Conservation (phyloP, 306 rosid species). For the Medicago ruthenica region DNA sequence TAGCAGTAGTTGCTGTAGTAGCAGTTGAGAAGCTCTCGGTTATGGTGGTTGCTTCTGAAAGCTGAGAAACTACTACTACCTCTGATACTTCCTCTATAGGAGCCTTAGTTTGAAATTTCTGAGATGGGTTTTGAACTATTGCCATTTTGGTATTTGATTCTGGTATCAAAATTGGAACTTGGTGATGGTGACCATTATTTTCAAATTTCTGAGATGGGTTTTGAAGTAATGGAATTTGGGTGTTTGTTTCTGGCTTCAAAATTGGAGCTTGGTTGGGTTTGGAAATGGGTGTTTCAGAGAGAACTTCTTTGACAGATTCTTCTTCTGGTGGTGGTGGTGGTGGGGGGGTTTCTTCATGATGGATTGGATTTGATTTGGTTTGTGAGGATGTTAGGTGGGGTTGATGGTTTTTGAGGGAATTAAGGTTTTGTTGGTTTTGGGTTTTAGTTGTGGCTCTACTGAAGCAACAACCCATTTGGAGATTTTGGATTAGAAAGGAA, state of each 20-base stretch:
- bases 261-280: conserved; percentile 48
- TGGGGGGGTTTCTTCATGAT: conserved; percentile 36
- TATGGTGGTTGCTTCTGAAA: conserved; percentile 60
- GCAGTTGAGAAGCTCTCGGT: conserved; percentile 73
- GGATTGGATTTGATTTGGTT: conserved; percentile 39
- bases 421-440: conserved; percentile 34
- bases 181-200: conserved; percentile 13
- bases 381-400: conserved; percentile 32
- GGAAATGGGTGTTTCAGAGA: conserved; percentile 76
- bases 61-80: conserved; percentile 50
- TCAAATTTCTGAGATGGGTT: conserved; percentile 21
- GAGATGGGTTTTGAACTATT: not conserved
- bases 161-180: conserved; percentile 25
- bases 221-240: conserved; percentile 26
- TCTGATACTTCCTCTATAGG: conserved; percentile 49
- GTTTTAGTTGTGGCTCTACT: conserved; percentile 57
- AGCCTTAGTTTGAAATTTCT: conserved; percentile 31
- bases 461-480: conserved; percentile 86
- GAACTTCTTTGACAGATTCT: conserved; percentile 90
- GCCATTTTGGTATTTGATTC: conserved; percentile 40
- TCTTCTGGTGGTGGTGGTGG: conserved; percentile 57
- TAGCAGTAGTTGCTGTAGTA: conserved; percentile 51
- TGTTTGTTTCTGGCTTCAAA: conserved; percentile 32
- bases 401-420: not conserved
- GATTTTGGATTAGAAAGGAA: conserved; percentile 7